A percentile compares a stretch with the other conserved stretches of the same genome.
Evolutionary conservation across 306 rosid species (phyloP).

Genomic region (Benincasa hispida): DNA sequence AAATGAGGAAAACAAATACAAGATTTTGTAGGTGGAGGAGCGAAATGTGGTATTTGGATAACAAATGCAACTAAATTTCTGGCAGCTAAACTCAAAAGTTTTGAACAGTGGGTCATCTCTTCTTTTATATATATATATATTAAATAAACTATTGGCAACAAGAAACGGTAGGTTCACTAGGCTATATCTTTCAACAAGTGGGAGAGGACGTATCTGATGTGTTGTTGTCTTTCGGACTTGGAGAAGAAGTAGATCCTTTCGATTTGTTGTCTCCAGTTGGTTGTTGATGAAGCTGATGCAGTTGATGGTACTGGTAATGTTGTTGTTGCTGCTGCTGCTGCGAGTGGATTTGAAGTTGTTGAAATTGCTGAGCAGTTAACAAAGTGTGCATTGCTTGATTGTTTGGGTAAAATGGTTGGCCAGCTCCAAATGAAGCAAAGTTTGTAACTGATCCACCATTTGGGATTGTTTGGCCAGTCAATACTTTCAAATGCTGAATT

Average conservation of each 20-base stretch:
- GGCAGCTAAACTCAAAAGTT: not conserved
- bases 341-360: slow-evolving; percentile 84
- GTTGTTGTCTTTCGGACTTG: slow-evolving; percentile 25
- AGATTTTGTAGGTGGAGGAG: not conserved
- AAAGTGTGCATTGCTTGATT: slow-evolving; percentile 65
- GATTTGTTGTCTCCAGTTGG: slow-evolving; percentile 44
- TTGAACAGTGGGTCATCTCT: not conserved
- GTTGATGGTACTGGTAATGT: slow-evolving; percentile 59
- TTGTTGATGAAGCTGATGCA: slow-evolving; percentile 49
- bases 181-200: slow-evolving; percentile 20
- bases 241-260: slow-evolving; percentile 38
- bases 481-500: slow-evolving; percentile 79
- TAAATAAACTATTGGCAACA: not conserved
- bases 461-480: slow-evolving; percentile 78
- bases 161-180: not conserved
- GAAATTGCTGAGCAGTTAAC: slow-evolving; percentile 77
- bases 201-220: slow-evolving; percentile 32
- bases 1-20: not conserved
- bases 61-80: not conserved
- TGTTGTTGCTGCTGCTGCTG: slow-evolving; percentile 65
- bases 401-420: slow-evolving; percentile 64
- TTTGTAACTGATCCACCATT: slow-evolving; percentile 83
- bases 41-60: not conserved
- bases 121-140: not conserved
- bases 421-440: slow-evolving; percentile 44